A percentile compares a stretch with the other conserved stretches of the same genome.
Conservation (phyloP, 1,284 basidiomycete genomes). For the Microbotryum intermedium region DNA sequence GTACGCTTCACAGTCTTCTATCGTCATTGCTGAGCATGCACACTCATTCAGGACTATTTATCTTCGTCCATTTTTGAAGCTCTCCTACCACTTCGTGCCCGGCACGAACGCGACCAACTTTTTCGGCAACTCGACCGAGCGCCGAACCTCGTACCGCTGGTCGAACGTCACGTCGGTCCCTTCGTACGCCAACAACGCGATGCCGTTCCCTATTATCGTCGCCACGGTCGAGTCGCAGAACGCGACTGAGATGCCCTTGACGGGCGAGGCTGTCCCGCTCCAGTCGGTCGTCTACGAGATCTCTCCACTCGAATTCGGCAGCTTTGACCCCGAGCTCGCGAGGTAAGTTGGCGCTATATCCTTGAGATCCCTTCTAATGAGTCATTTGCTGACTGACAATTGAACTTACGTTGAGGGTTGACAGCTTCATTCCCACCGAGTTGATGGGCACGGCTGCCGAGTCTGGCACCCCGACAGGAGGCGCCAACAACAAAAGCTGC, state of each 20-base stretch:
- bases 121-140: slow-evolving; percentile 5
- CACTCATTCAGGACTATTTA: not conserved
- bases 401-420: too few species aligned
- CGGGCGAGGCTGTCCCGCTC: slow-evolving; percentile 1
- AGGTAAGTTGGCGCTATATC: too few species aligned
- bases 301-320: slow-evolving; percentile 52
- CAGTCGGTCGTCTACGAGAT: slow-evolving; percentile 26
- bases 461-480: slow-evolving; percentile 44
- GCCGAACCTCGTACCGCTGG: slow-evolving; percentile 14
- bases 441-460: slow-evolving; percentile 52
- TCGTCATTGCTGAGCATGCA: not conserved
- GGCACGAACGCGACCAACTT: slow-evolving; percentile 22
- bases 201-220: slow-evolving; percentile 27
- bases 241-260: not conserved
- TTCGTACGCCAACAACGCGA: slow-evolving; percentile 5
- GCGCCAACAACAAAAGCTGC: slow-evolving; percentile 52
- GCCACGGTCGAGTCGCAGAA: slow-evolving; percentile 14
- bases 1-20: not conserved
- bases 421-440: slow-evolving; percentile 50
- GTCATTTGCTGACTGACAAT: too few species aligned
- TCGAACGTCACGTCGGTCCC: slow-evolving; percentile 9
- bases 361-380: too few species aligned
- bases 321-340: slow-evolving; percentile 56
- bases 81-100: slow-evolving; percentile 26
- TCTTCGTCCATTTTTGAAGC: not conserved